These are phyloP conservation scores for Lagenidium sp. DNA, from an alignment of 352 stramenopile species.

Conservation along the genomic window DNA sequence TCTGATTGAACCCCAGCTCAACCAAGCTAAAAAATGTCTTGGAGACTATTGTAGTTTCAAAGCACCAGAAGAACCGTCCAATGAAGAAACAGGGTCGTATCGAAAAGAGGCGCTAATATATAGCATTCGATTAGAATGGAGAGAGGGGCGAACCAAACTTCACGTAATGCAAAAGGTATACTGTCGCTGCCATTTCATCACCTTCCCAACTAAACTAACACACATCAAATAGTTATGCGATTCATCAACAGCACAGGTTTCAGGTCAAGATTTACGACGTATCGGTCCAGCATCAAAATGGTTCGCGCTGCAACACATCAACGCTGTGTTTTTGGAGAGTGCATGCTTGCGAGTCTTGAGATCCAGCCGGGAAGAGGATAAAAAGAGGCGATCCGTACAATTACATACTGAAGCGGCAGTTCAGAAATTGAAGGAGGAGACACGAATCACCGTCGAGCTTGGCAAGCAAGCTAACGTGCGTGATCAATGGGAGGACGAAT, in stretches of 20 bases:
- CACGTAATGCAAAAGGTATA: conserved; percentile 50
- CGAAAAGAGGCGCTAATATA: conserved; percentile 33
- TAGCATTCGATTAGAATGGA: conserved; percentile 58
- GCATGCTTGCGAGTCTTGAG: conserved; percentile 26
- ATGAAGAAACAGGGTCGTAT: conserved; percentile 8
- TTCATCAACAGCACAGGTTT: not conserved
- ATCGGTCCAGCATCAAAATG: no score
- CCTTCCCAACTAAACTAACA: not conserved
- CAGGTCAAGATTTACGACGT: no score
- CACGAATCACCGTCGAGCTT: conserved; percentile 20
- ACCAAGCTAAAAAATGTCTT: conserved; percentile 22
- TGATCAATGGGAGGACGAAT: conserved; percentile 28
- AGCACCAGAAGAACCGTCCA: not conserved
- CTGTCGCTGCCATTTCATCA: not conserved
- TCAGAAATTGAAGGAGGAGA: conserved; percentile 33
- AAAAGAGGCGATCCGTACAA: conserved; percentile 21
- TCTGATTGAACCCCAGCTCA: conserved; percentile 30
- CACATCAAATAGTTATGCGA: not conserved
- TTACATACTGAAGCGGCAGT: conserved; percentile 26
- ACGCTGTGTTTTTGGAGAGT: conserved; percentile 40
- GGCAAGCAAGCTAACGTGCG: conserved; percentile 18
- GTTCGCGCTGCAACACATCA: conserved; percentile 28
- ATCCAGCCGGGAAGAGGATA: conserved; percentile 23
- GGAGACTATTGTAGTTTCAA: conserved; percentile 64
- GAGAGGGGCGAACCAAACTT: conserved; percentile 52